Evolutionary conservation across 352 stramenopile genomes (phyloP), one percentile per base, ranked within the genome.

Genomic region (Pseudoperonospora humuli): DNA sequence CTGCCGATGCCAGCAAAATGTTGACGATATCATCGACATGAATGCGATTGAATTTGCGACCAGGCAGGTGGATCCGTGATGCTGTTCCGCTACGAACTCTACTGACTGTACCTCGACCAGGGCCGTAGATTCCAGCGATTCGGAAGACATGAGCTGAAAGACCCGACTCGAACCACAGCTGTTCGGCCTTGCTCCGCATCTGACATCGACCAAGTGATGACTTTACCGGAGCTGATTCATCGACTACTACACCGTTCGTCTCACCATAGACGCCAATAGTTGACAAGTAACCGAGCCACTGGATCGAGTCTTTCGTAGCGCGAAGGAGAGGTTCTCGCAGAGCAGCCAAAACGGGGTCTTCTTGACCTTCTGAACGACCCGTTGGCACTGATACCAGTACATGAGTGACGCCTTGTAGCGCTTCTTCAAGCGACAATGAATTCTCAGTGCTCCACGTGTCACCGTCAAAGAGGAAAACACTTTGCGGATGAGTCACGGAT

Each of bases 231-330:
- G 78, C 72, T 3, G 55, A 68, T 60, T 97, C 88, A 11, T 94
- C 75, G 28, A 96, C 85, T 27, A 64, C 81, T 2, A 72, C 57
- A 23, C 86, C 88, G 34, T 90, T 44, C 10, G 77, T 91, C 57
- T 97, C 82, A 10, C 88, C 88, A 51, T 97, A 97, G n/a, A 97
- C 88, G n/a, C 83, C 81, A 41, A 94, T 96, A 18, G 86, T 95
- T 23, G 88, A 97, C 32, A 96, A 58, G 55, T 97, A 97, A 9
- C 65, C 88, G 34, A 94, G 54, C 86, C 86, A 97, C 19, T 70
- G 46, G n/a, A 93, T 51, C 39, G 64, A 81, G 27, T 55, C 37
- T 23, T 64, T 50, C 5, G 73, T 64, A 4, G 43, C 58, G 19
- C 39, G 45, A 20, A 88, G 11, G 6, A 93, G 54, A 5, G 48